These are phyloP conservation scores for Ochetophila trinervis DNA, from an alignment of 306 rosid species.

Conservation along the genomic window DNA sequence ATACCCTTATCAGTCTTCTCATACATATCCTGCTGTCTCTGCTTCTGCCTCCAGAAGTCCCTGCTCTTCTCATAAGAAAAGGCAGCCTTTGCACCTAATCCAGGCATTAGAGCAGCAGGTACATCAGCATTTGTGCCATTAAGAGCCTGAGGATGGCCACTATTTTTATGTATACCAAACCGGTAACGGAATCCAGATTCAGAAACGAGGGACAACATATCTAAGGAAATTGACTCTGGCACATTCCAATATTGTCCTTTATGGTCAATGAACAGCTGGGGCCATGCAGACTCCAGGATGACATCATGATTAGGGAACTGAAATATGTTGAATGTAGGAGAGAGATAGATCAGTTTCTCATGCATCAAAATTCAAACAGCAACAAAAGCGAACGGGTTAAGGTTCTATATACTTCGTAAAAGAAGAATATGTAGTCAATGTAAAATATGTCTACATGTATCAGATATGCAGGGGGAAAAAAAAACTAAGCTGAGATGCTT, in stretches of 20 bases:
- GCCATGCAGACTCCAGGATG: constrained; percentile 86
- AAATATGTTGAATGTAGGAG: constrained; percentile 22
- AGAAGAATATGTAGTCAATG: constrained; percentile 4
- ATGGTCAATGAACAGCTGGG: constrained; percentile 78
- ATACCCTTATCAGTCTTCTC: constrained; percentile 20
- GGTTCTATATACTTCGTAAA: neutral
- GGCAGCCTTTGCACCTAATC: constrained; percentile 80
- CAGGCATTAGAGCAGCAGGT: constrained; percentile 63
- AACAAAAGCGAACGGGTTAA: neutral
- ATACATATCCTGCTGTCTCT: constrained; percentile 25
- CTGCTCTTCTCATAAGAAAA: constrained; percentile 55
- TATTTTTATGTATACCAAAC: constrained; percentile 67
- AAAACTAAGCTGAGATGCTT: constrained; percentile 1
- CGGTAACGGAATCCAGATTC: constrained; percentile 71
- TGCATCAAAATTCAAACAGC: constrained; percentile 8
- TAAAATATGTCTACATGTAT: neutral
- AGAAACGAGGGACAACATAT: constrained; percentile 59
- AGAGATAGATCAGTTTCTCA: constrained; percentile 12
- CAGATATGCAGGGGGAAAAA: neutral
- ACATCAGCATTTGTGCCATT: constrained; percentile 36
- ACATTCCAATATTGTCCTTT: constrained; percentile 92
- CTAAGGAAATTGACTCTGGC: constrained; percentile 68
- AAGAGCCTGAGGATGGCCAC: constrained; percentile 58
- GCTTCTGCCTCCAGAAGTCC: constrained; percentile 60
- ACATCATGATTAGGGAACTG: constrained; percentile 84